A percentile compares a stretch with the other conserved stretches of the same genome.
phyloP scores from a whole-genome alignment of 1,284 basidiomycete genomes.

The Sporisorium sorghi region DNA sequence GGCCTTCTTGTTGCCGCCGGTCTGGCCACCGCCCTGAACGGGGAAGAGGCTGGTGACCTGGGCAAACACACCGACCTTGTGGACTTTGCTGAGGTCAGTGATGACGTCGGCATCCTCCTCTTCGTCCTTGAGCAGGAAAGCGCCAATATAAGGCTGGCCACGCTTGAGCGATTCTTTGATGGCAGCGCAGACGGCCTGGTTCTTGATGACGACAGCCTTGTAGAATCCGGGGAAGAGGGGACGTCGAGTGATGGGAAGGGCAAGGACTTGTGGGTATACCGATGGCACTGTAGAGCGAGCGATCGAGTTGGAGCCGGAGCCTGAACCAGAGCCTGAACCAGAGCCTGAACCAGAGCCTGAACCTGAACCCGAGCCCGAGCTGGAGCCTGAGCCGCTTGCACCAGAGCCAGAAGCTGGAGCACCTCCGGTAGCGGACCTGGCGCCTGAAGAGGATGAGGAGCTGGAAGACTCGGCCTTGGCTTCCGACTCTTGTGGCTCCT shows the following conservation, averaged over 20 bases:
- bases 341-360: conserved; percentile 21
- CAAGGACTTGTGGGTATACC: conserved; percentile 91
- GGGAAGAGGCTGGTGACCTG: conserved; percentile 95
- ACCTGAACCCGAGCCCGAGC: conserved; percentile 22
- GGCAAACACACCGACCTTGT: conserved; percentile 94
- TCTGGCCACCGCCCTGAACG: conserved; percentile 51
- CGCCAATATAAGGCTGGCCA: conserved; percentile 96
- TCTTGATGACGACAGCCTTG: conserved; percentile 70
- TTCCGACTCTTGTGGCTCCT: conserved; percentile 15
- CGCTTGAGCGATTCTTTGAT: conserved; percentile 97
- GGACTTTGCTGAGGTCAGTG: conserved; percentile 86
- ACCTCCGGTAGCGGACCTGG: conserved; percentile 23
- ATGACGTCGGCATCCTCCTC: conserved; percentile 93
- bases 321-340: conserved; percentile 21
- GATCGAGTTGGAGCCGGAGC: conserved; percentile 50
- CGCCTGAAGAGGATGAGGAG: conserved; percentile 28
- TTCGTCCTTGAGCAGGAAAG: conserved; percentile 96
- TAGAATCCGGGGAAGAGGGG: conserved; percentile 98
- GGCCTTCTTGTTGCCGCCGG: conserved; percentile 69
- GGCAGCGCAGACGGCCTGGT: conserved; percentile 87
- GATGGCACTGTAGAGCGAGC: conserved; percentile 63
- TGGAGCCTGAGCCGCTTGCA: conserved; percentile 15
- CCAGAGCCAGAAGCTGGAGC: conserved; percentile 20
- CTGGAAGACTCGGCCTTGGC: conserved; percentile 32
- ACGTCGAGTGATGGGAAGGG: conserved; percentile 92